Percentiles rank a stretch among this genome's conserved stretches.
These are phyloP conservation scores for Haberlea rhodopensis DNA, from an alignment of 257 asterid species.

Conservation along the genomic window DNA sequence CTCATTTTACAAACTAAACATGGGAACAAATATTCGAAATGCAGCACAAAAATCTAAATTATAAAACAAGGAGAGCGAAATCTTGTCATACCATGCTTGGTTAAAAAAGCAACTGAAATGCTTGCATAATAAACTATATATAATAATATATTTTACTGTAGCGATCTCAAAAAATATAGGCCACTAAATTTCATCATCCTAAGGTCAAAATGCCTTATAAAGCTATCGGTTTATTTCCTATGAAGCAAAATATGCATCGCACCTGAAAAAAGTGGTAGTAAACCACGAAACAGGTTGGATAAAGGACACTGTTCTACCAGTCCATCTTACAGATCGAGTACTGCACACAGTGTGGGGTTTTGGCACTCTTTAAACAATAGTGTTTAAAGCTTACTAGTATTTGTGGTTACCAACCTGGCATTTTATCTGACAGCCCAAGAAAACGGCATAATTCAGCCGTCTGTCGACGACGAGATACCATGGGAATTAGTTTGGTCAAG, in stretches of 20 bases:
- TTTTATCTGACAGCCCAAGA: slow-evolving; percentile 87
- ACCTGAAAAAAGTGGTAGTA: slow-evolving; percentile 2
- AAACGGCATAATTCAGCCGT: slow-evolving; percentile 92
- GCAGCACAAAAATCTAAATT: not conserved
- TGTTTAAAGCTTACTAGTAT: slow-evolving; percentile 7
- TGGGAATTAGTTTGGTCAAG: slow-evolving; percentile 80
- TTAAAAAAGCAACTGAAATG: not conserved
- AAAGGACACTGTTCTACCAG: not conserved
- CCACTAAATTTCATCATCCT: not conserved
- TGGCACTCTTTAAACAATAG: not conserved
- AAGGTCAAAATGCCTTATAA: not conserved
- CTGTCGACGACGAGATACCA: slow-evolving; percentile 99
- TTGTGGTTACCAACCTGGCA: slow-evolving; percentile 71
- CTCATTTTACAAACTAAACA: not conserved
- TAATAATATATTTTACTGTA: too few species aligned
- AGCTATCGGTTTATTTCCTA: not conserved
- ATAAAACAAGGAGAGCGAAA: not conserved
- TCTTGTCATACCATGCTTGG: not conserved
- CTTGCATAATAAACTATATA: not conserved
- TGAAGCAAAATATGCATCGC: not conserved
- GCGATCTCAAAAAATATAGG: not conserved
- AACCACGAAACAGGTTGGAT: too few species aligned
- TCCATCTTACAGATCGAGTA: not conserved
- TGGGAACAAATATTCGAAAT: not conserved
- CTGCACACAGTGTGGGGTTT: not conserved